Percentiles rank a stretch among this genome's conserved stretches.
Evolutionary conservation across 306 rosid genomes (phyloP).

Genomic region (Cicer arietinum): DNA sequence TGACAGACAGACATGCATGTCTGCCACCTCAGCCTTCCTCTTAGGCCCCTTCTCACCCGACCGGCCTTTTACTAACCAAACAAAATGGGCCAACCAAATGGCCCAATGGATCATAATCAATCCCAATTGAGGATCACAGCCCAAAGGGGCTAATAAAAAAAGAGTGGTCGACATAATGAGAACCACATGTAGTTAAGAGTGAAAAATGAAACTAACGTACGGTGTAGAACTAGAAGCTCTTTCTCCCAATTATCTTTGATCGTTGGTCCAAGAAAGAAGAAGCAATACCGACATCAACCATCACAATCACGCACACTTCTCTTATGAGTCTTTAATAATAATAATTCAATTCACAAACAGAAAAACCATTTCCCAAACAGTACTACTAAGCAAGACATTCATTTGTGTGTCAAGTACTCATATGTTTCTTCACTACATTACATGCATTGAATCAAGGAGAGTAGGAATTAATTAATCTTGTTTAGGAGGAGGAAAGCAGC

Average conservation of each 20-base stretch:
- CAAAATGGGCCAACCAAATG: too few species aligned
- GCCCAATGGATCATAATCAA: background rate
- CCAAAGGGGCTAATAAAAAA: background rate
- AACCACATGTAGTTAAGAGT: background rate
- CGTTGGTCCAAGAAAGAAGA: slow-evolving; percentile 30
- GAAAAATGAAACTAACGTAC: background rate
- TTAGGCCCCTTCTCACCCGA: background rate
- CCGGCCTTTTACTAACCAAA: too few species aligned
- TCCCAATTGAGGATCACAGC: background rate
- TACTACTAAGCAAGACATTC: background rate
- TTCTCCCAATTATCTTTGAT: slow-evolving; percentile 35
- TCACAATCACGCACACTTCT: background rate
- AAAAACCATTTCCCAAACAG: background rate
- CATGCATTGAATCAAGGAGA: background rate
- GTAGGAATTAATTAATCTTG: too few species aligned
- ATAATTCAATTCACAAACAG: background rate
- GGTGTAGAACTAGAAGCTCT: background rate
- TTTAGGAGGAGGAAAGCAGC: too few species aligned
- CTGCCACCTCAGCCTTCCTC: slow-evolving; percentile 48
- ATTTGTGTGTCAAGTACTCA: background rate
- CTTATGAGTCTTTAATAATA: background rate
- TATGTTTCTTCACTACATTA: background rate
- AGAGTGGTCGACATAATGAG: background rate
- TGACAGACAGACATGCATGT: slow-evolving; percentile 46
- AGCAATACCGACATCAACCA: background rate